Percentiles rank a stretch among this genome's conserved stretches.
phyloP scores from a whole-genome alignment of 2,329 filamentous ascomycete species.

The Zarea fungicola region DNA sequence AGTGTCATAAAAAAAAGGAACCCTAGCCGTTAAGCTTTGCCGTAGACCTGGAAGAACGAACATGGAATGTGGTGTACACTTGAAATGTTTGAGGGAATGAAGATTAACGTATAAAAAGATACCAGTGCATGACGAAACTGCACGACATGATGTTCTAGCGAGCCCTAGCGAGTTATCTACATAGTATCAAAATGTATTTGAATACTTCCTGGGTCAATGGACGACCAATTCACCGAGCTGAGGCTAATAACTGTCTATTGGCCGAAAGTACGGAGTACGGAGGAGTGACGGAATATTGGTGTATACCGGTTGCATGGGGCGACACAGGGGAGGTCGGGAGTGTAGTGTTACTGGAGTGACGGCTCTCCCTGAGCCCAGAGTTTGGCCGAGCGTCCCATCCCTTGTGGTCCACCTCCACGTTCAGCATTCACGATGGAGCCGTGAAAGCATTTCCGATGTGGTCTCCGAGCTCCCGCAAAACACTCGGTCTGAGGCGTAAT shows the following conservation, averaged over 20 bases:
- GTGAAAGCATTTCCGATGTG: conserved; percentile 14
- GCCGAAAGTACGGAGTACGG: background rate
- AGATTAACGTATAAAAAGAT: background rate
- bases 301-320: too few species aligned
- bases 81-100: background rate
- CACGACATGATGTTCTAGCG: conserved; percentile 5
- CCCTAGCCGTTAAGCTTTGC: too few species aligned
- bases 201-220: too few species aligned
- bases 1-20: too few species aligned
- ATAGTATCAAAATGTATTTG: too few species aligned
- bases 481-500: conserved; percentile 9
- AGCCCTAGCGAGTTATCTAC: too few species aligned
- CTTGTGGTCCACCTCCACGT: background rate
- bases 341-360: too few species aligned
- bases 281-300: too few species aligned
- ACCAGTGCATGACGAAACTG: conserved; percentile 7
- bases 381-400: background rate
- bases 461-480: conserved; percentile 20
- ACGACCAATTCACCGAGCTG: too few species aligned
- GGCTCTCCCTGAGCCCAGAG: too few species aligned
- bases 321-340: too few species aligned
- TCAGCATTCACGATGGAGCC: conserved; percentile 7
- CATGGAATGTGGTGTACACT: background rate
- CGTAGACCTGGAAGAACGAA: too few species aligned
- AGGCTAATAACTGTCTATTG: background rate